Base-by-base conservation (phyloP, 306 rosid genomes). In the Trifolium fragiferum region DNA sequence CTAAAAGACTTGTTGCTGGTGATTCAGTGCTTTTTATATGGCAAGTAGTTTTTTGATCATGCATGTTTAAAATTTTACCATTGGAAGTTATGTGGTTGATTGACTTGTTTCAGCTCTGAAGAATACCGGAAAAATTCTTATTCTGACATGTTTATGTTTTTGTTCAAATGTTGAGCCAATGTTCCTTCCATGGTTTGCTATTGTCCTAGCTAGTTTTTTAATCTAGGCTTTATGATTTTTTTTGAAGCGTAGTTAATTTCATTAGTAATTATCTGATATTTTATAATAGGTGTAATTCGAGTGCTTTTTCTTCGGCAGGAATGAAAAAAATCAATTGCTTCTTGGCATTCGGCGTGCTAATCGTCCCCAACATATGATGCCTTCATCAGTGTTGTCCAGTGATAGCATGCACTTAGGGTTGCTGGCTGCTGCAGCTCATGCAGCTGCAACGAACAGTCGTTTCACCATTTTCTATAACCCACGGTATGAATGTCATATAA, bases 381-480 rank as follows among this genome's bases (percentile, higher is more conserved):
- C 98, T 66, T 94, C 98, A 12, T 94, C 97, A 43, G 98, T 94
- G 67, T 83, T 94, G 74, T 94, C 98, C 15, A 94, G 98, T 75
- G 98, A 94, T 72, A 94, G 98, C 84, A 94, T 94, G 98, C 98
- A 94, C 87, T 78, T 94, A 75, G 98, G 98, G 72, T 97, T 94
- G 78, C 96, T 94, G 82, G 98, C 98, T 73, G 98, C 98, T 74
- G 98, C 98, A 70, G 98, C 98, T 66, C 98, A 94, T 38, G 98
- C 98, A 46, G 98, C 98, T 83, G 89, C 97, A 60, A 94, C 98
- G 58, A 94, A 86, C 57, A 94, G 98, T 68, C 98, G 92, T 40
- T 94, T 94, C 82, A 91, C 97, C 79, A 94, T 94, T 79, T 94
- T 91, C 83, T 94, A 88, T 76, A 94, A 94, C 71, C 98, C 98